Conservation (phyloP, 2,329 filamentous ascomycete genomes). For the Talaromyces sp. region DNA sequence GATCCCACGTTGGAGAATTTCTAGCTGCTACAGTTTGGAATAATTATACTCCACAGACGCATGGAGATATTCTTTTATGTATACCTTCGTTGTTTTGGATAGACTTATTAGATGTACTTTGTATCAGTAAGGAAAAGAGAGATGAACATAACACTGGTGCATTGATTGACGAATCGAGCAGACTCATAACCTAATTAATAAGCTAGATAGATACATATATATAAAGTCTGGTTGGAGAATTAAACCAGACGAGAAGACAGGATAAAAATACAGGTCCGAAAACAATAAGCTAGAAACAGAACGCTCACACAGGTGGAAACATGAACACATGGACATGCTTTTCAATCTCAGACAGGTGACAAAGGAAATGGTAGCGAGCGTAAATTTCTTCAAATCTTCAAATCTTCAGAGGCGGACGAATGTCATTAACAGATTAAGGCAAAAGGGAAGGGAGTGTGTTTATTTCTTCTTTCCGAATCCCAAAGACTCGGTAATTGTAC, state of each 20-base stretch:
- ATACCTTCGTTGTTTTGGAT: not conserved
- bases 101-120: not conserved
- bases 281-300: constrained; percentile 16
- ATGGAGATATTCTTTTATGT: no score
- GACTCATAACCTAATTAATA: not conserved
- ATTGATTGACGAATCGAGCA: not conserved
- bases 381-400: not conserved
- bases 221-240: not conserved
- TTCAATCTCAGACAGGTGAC: not conserved
- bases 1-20: constrained; percentile 7
- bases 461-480: constrained; percentile 51
- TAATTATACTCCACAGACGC: no score
- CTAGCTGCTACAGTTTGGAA: no score
- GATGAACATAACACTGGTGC: not conserved
- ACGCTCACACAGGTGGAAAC: not conserved
- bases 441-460: constrained; percentile 18
- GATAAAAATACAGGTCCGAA: not conserved
- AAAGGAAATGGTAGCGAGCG: not conserved
- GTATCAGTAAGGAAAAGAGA: not conserved
- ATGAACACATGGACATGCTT: not conserved
- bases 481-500: constrained; percentile 39
- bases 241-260: not conserved
- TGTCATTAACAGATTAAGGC: no score
- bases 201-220: not conserved
- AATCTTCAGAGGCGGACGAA: no score